Evolutionary conservation across 2,329 filamentous ascomycete genomes (phyloP).

Genomic region (Diaporthe velutina): DNA sequence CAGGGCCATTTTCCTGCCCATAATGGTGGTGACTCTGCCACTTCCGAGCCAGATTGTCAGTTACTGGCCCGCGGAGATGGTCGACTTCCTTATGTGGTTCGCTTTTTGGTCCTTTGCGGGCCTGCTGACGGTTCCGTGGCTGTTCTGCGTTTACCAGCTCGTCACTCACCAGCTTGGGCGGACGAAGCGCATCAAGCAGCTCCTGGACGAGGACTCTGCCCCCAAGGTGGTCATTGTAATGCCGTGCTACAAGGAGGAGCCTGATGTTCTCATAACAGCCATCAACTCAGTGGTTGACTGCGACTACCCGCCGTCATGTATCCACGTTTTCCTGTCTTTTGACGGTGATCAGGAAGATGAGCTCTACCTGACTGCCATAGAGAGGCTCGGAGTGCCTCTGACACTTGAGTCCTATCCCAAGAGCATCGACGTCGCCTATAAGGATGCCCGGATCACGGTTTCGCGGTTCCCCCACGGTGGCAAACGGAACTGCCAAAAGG

Average conservation of each 20-base stretch:
- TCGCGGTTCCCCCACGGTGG: slow-evolving; percentile 94
- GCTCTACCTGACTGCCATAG: slow-evolving; percentile 87
- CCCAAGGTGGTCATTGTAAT: slow-evolving; percentile 97
- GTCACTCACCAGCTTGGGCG: slow-evolving; percentile 89
- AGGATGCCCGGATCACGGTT: slow-evolving; percentile 85
- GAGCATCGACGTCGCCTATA: slow-evolving; percentile 91
- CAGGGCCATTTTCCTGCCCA: slow-evolving; percentile 87
- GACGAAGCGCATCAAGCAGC: slow-evolving; percentile 83
- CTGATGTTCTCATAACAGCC: slow-evolving; percentile 85
- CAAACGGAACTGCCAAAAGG: slow-evolving; percentile 93
- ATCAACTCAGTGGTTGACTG: slow-evolving; percentile 93
- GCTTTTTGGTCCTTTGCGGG: slow-evolving; percentile 94
- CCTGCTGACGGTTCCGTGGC: slow-evolving; percentile 88
- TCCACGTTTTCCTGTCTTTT: slow-evolving; percentile 96
- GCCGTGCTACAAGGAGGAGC: slow-evolving; percentile 95
- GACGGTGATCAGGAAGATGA: slow-evolving; percentile 92
- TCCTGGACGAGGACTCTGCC: slow-evolving; percentile 85
- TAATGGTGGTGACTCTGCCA: slow-evolving; percentile 94
- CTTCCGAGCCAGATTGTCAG: slow-evolving; percentile 79
- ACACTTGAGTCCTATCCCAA: slow-evolving; percentile 84
- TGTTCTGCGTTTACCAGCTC: slow-evolving; percentile 92
- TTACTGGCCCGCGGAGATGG: slow-evolving; percentile 78
- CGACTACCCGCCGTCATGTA: slow-evolving; percentile 91
- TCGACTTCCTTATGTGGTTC: slow-evolving; percentile 87
- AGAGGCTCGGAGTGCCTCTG: slow-evolving; percentile 84